Conservation (phyloP, 2,329 filamentous ascomycete species). For the Fusarium tricinctum region DNA sequence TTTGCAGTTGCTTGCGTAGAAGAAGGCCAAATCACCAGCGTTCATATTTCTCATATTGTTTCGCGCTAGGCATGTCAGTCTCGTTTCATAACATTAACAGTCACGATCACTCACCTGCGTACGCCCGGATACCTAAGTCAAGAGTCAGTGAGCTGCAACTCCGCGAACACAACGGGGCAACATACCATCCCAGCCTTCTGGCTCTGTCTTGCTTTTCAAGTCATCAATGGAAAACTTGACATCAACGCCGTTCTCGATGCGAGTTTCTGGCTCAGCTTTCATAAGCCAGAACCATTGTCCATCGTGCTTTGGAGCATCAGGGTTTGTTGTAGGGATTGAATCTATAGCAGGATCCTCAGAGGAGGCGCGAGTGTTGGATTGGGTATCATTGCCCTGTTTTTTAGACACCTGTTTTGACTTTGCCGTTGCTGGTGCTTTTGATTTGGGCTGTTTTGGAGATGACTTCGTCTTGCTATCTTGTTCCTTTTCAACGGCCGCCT, state of each 20-base stretch:
- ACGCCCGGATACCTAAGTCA: conserved; percentile 62
- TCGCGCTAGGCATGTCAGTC: conserved; percentile 65
- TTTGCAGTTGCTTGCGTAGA: conserved; percentile 97
- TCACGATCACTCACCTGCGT: conserved; percentile 55
- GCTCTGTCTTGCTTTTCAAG: conserved; percentile 76
- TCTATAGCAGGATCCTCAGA: conserved; percentile 53
- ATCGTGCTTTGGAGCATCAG: conserved; percentile 57
- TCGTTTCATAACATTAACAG: fast-evolving
- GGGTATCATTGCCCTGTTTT: not conserved
- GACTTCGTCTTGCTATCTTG: not conserved
- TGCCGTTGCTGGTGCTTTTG: not conserved
- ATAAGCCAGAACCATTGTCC: conserved; percentile 79
- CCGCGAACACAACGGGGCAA: not conserved
- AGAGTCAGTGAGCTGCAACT: conserved; percentile 20
- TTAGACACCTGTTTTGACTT: not conserved
- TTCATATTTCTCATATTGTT: conserved; percentile 96
- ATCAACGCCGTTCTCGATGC: conserved; percentile 87
- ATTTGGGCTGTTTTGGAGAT: not conserved
- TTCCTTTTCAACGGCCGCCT: conserved; percentile 8
- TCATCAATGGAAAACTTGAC: conserved; percentile 97
- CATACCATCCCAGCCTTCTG: conserved; percentile 93
- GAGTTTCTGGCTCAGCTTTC: conserved; percentile 90
- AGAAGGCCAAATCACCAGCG: conserved; percentile 91
- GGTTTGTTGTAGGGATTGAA: conserved; percentile 56
- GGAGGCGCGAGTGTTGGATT: not conserved